Evolutionary conservation across 1,284 basidiomycete genomes (phyloP), one percentile per base, ranked within the genome.

Genomic region (Naganishia sp.): DNA sequence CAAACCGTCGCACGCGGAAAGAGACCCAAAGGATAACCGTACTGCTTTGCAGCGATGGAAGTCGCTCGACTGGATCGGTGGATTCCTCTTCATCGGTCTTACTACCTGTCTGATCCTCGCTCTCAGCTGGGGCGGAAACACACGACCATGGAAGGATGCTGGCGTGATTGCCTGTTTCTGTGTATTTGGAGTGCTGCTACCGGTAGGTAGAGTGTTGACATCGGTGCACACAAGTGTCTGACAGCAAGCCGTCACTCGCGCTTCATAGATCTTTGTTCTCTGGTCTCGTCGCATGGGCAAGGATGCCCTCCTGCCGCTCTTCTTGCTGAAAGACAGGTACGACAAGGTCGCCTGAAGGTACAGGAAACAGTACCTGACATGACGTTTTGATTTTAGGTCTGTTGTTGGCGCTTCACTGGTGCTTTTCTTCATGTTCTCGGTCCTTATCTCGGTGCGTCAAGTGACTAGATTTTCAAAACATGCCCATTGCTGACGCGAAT

Each of bases 41-140:
- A 66, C 65, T 1, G 11, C 31, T 6, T 4, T 66, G 2, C 47
- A 66, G 42, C 39, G 52, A 25, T 66, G 65, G 65, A 45, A 43
- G 21, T n/a, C 74, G 51, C 74, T 83, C 70, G 82, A 82, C 70
- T 80, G 75, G 68, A 41, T 80, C 61, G 82, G 82, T 11, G 76
- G 79, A 0, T 67, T 75, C 41, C 73, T 82, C 58, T 77, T 80
- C 69, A 70, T 82, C 41, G 73, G 74, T 32, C 70, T 75, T 53
- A 72, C 81, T 51, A 77, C 81, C 43, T 81, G 79, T 64, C 71
- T 81, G 7, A 72, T 83, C 18, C 75, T 83, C 18, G 80, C 81
- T 3, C 74, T 82, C 11, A 78, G 80, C 62, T 81, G 80, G 78
- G 81, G 81, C 35, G 82, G 81, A 4, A 81, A 81, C 70, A 69